Conservation (phyloP, 2,329 filamentous ascomycete genomes). For the Botrytis squamosa region DNA sequence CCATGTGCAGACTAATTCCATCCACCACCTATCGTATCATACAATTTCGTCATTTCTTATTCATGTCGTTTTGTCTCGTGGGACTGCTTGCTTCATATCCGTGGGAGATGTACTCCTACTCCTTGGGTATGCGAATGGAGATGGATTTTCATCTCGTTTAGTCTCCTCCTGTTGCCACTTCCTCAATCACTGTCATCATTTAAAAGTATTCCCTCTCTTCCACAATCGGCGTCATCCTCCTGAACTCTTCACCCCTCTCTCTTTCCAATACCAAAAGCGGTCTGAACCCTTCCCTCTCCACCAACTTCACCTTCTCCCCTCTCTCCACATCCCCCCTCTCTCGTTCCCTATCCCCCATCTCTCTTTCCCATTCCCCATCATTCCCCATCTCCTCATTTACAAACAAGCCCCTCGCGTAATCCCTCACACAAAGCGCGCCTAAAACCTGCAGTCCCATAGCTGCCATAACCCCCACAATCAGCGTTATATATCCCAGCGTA, state of each 20-base stretch:
- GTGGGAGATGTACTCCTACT: not conserved
- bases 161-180: not conserved
- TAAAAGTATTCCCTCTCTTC: not conserved
- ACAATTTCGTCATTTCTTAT: not conserved
- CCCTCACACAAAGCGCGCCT: slow-evolving; percentile 14
- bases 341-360: not conserved
- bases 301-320: not conserved
- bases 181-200: not conserved
- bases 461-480: not conserved
- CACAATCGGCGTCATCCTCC: not conserved
- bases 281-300: not conserved
- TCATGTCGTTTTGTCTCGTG: not conserved
- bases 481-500: not conserved
- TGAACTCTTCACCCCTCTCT: not conserved
- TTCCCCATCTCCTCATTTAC: slow-evolving; percentile 13
- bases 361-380: not conserved
- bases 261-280: not conserved
- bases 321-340: not conserved
- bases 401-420: slow-evolving; percentile 28
- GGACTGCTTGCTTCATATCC: not conserved
- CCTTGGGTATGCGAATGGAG: not conserved
- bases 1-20: not conserved
- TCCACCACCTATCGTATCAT: not conserved
- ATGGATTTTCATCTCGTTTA: not conserved
- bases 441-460: slow-evolving; percentile 8